Evolutionary conservation across 2,329 filamentous ascomycete species (phyloP).

Genomic region (Orbilia oligospora): DNA sequence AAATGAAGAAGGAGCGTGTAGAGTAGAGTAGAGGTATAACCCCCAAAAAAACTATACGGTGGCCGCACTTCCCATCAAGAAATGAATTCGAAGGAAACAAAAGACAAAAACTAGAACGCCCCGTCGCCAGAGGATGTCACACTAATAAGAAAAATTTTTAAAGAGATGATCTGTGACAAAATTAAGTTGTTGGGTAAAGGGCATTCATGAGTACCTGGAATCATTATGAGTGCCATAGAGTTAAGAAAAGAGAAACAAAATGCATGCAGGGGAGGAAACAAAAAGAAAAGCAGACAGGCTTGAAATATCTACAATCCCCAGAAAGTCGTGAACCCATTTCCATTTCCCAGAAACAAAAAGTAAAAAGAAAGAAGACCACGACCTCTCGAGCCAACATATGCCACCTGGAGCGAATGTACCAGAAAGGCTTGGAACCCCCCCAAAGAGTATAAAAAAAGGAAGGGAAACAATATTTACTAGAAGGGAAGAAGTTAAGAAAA

Average conservation of each 20-base stretch:
- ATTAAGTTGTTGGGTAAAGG: slow-evolving; percentile 15
- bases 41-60: slow-evolving; percentile 48
- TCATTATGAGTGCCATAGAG: slow-evolving; percentile 6
- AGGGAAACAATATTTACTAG: slow-evolving; percentile 61
- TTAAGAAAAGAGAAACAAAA: slow-evolving; percentile 33
- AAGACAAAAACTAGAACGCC: slow-evolving; percentile 42
- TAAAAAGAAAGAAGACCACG: slow-evolving; percentile 21
- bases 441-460: slow-evolving; percentile 48
- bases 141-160: not conserved
- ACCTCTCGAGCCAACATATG: slow-evolving; percentile 9
- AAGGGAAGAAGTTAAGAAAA: slow-evolving; percentile 62
- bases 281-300: slow-evolving; percentile 16
- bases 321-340: slow-evolving; percentile 52
- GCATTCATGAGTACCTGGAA: not conserved
- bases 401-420: slow-evolving; percentile 52
- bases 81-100: slow-evolving; percentile 42
- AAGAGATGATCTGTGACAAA: not conserved
- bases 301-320: slow-evolving; percentile 60
- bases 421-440: not conserved
- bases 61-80: slow-evolving; percentile 53
- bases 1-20: slow-evolving; percentile 28
- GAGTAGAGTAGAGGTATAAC: slow-evolving; percentile 24
- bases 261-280: not conserved
- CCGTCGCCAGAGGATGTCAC: slow-evolving; percentile 20
- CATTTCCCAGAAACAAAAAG: slow-evolving; percentile 17